Evolutionary conservation across 176 grass and related monocot genomes (phyloP).

Genomic region (Oryza rufipogon): DNA sequence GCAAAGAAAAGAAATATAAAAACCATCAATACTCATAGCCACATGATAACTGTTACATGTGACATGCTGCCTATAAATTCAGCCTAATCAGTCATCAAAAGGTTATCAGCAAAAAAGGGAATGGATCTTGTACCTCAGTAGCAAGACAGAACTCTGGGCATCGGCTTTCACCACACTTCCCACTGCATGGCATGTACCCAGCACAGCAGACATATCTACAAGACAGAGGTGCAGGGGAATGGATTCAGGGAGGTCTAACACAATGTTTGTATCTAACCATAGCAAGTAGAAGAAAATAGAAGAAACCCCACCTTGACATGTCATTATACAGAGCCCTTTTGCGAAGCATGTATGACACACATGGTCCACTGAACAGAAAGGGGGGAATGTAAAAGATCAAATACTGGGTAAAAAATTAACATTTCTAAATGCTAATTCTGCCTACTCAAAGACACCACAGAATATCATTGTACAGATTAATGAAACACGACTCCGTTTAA

Average conservation of each 20-base stretch:
- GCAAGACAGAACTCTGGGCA: slow-evolving; percentile 96
- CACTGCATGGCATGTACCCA: slow-evolving; percentile 95
- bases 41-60: slow-evolving; percentile 11
- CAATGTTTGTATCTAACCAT: background rate
- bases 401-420: background rate
- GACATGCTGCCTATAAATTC: background rate
- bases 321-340: slow-evolving; percentile 99
- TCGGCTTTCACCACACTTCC: slow-evolving; percentile 82
- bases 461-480: background rate
- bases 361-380: slow-evolving; percentile 76
- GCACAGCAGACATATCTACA: slow-evolving; percentile 90
- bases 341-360: slow-evolving; percentile 97
- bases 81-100: background rate
- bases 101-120: background rate
- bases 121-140: slow-evolving; percentile 69
- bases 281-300: slow-evolving; percentile 15
- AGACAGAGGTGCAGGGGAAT: background rate
- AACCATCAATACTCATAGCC: background rate
- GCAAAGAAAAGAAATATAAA: too few species aligned
- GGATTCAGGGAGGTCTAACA: slow-evolving; percentile 15
- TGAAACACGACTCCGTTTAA: background rate
- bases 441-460: background rate
- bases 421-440: slow-evolving; percentile 1
- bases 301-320: slow-evolving; percentile 77
- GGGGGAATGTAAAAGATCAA: slow-evolving; percentile 27